Evolutionary conservation across 192 early-diverging fungal genomes (phyloP), one percentile per base, ranked within the genome.

Genomic region (Coemansia pectinata): DNA sequence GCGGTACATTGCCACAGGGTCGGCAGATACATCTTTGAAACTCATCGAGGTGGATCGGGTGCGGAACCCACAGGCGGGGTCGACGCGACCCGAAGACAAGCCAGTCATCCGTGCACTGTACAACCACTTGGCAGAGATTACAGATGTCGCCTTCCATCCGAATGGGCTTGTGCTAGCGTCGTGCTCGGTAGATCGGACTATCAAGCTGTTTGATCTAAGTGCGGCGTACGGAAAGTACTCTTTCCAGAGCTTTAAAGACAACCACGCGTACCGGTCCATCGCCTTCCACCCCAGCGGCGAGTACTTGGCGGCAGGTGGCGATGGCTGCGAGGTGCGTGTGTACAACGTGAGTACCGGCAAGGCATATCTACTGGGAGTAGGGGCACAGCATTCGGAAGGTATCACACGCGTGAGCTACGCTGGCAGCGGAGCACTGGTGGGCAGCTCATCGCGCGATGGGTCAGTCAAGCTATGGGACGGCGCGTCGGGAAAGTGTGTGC

Each of bases 201-300:
- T 97, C 66, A 95, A 95, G 79, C 84, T 98, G 44, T 98, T 93
- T 72, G 95, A 97, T 78, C 81, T 98, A 58, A 90, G 89, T 40
- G 92, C 89, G 63, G 86, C 91, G 3, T 89, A 89, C 14, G 90
- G 90, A 4, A 97, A 95, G 68, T 73, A 91, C 68, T 87, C 93
- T 14, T 96, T 96, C 73, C 81, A 93, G 66, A 95, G 91, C 80
- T 79, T 96, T 29, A 87, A 90, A 79, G 95, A 97, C 76, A 85
- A 91, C 25, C 87, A 90, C 62, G 85, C 91, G 7, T 90, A 93
- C 67, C 76, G 88, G 33, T 92, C 92, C 6, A 91, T 97, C 9
- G 86, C 87, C 5, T 98, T 98, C 81, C 96, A 98, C 79, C 96
- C 96, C 12, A 91, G 91, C 5, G 96, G 95, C 47, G 95, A 96